phyloP scores from a whole-genome alignment of 2,329 filamentous ascomycete species.

The Colletotrichum sp. region DNA sequence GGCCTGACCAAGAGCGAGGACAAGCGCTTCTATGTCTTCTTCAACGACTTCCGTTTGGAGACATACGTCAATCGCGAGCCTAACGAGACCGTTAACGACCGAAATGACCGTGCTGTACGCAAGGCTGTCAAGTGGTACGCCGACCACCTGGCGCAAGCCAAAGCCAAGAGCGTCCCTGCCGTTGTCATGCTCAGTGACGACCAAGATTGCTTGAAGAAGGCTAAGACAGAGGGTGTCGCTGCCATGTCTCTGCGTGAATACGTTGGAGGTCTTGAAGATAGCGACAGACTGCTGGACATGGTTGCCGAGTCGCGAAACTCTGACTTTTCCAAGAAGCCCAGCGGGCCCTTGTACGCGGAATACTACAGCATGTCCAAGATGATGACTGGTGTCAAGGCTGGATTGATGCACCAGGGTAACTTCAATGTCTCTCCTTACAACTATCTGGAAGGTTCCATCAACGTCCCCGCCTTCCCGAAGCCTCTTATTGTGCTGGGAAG shows the following conservation, averaged over 20 bases:
- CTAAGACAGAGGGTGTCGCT: constrained; percentile 74
- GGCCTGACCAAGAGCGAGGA: constrained; percentile 93
- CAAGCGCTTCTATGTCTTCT: constrained; percentile 98
- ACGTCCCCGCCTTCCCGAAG: constrained; percentile 89
- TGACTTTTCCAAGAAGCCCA: constrained; percentile 65
- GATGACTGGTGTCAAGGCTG: constrained; percentile 90
- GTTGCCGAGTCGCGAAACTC: constrained; percentile 80
- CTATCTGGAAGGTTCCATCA: constrained; percentile 91
- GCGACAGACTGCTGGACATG: constrained; percentile 89
- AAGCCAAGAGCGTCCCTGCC: constrained; percentile 67
- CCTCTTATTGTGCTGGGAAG: constrained; percentile 86
- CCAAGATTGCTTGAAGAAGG: constrained; percentile 83
- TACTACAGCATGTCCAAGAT: constrained; percentile 89
- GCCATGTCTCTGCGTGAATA: constrained; percentile 77
- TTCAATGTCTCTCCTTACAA: constrained; percentile 99
- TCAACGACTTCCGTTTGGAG: constrained; percentile 96
- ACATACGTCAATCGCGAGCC: constrained; percentile 79
- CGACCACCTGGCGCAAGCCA: constrained; percentile 75
- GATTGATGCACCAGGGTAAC: constrained; percentile 88
- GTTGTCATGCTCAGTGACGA: constrained; percentile 96
- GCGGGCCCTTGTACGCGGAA: constrained; percentile 82
- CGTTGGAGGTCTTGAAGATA: constrained; percentile 82
- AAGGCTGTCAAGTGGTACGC: constrained; percentile 89
- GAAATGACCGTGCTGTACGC: constrained; percentile 92
- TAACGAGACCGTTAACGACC: constrained; percentile 92